A percentile compares a stretch with the other conserved stretches of the same genome.
Conservation (phyloP, 2,329 filamentous ascomycete species). For the Calycina herbarum region DNA sequence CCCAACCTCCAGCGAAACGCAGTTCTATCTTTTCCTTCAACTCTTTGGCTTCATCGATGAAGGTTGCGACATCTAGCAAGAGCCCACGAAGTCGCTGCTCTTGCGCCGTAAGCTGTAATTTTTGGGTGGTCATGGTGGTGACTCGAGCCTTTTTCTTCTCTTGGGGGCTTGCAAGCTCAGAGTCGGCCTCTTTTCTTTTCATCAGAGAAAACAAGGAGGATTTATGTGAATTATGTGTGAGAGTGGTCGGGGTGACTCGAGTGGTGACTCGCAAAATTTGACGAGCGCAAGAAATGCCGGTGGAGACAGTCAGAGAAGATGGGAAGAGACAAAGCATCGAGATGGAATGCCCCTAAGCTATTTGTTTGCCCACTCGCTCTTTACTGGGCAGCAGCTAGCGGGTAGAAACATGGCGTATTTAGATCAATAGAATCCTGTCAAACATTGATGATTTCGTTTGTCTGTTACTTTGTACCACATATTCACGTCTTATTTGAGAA, state of each 20-base stretch:
- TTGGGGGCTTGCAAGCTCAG: constrained; percentile 25
- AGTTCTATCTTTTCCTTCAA: constrained; percentile 59
- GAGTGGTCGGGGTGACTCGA: constrained; percentile 15
- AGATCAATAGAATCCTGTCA: not conserved
- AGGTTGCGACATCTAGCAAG: constrained; percentile 77
- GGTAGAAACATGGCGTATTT: not conserved
- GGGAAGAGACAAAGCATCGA: constrained; percentile 11
- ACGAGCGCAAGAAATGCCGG: constrained; percentile 6
- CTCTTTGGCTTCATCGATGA: constrained; percentile 56
- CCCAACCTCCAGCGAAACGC: constrained; percentile 85
- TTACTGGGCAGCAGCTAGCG: not conserved
- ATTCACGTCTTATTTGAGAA: not conserved
- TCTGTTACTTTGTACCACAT: no score
- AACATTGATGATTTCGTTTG: not conserved
- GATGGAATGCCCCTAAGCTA: not conserved
- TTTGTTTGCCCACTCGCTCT: not conserved
- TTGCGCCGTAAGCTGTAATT: constrained; percentile 61
- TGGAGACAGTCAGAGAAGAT: constrained; percentile 9
- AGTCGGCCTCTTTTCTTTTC: constrained; percentile 39
- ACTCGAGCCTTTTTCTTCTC: constrained; percentile 23
- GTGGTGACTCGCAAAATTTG: constrained; percentile 24
- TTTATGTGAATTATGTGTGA: constrained; percentile 11
- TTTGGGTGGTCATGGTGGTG: constrained; percentile 28
- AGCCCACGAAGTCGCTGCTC: constrained; percentile 74
- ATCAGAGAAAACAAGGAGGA: constrained; percentile 28